Conservation (phyloP, 2,329 filamentous ascomycete genomes). For the Paramyrothecium roridum region DNA sequence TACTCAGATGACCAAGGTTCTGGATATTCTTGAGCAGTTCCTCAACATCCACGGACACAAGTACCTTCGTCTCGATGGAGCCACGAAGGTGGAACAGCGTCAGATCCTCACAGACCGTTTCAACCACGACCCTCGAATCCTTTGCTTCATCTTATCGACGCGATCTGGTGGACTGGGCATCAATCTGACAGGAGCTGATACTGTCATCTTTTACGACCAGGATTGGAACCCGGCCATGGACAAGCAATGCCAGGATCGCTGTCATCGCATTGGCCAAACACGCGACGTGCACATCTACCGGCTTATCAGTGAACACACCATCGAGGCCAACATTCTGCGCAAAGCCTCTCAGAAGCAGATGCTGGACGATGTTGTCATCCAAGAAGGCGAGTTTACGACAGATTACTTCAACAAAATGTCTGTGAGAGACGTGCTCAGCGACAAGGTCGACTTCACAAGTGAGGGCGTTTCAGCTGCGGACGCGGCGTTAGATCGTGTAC, state of each 20-base stretch:
- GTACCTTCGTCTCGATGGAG: constrained; percentile 93
- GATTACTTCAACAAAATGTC: constrained; percentile 86
- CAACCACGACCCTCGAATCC: constrained; percentile 88
- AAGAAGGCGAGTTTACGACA: constrained; percentile 96
- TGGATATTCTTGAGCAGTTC: constrained; percentile 96
- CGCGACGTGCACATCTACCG: constrained; percentile 98
- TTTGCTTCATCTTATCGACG: constrained; percentile 93
- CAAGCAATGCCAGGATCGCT: constrained; percentile 96
- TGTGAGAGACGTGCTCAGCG: constrained; percentile 66
- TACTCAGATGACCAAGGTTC: constrained; percentile 98
- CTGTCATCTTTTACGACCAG: constrained; percentile 97
- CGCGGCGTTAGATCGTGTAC: constrained; percentile 80
- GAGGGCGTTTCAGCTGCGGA: constrained; percentile 67
- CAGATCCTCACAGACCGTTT: constrained; percentile 95
- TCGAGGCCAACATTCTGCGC: constrained; percentile 95
- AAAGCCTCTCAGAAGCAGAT: constrained; percentile 98
- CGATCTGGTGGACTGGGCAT: constrained; percentile 93
- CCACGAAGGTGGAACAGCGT: constrained; percentile 91
- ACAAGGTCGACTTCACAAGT: constrained; percentile 47
- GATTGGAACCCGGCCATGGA: constrained; percentile 99
- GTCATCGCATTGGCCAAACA: constrained; percentile 95
- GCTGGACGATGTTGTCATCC: constrained; percentile 96
- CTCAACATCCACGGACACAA: constrained; percentile 97
- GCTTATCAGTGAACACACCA: constrained; percentile 87
- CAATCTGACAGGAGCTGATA: constrained; percentile 94